Conservation (phyloP, 1,284 basidiomycete genomes). For the Porogramme epimiltina region DNA sequence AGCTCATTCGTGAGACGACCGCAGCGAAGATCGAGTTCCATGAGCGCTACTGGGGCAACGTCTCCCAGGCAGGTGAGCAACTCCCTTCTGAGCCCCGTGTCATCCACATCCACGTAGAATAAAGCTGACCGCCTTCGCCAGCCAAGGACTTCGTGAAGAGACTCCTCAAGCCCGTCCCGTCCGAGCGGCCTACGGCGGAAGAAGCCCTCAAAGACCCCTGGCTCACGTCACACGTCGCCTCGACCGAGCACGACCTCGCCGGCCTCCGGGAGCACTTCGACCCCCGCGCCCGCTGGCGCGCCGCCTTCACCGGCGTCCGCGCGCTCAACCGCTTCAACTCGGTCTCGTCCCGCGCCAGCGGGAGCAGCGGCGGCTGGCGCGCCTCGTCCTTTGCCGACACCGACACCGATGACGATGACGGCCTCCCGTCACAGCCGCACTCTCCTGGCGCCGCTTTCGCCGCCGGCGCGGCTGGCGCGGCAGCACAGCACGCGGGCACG, state of each 20-base stretch:
- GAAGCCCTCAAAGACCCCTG: slow-evolving; percentile 74
- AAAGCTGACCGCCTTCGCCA: slow-evolving; percentile 27
- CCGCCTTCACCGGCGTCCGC: slow-evolving; percentile 65
- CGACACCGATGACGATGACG: slow-evolving; percentile 33
- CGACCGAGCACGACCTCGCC: slow-evolving; percentile 71
- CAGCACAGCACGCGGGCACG: not conserved
- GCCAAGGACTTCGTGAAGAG: slow-evolving; percentile 86
- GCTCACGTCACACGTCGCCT: slow-evolving; percentile 63
- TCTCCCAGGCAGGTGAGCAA: slow-evolving; percentile 76
- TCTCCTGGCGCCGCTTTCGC: no score
- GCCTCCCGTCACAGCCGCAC: slow-evolving; percentile 26
- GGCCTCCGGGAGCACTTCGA: slow-evolving; percentile 82
- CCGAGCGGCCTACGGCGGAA: slow-evolving; percentile 71
- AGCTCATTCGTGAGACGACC: slow-evolving; percentile 82
- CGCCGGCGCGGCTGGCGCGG: not conserved
- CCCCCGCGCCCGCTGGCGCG: slow-evolving; percentile 66
- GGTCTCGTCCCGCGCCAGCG: slow-evolving; percentile 21
- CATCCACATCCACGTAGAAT: not conserved
- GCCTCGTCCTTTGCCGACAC: slow-evolving; percentile 14
- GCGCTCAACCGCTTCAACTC: slow-evolving; percentile 45
- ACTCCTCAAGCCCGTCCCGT: slow-evolving; percentile 77
- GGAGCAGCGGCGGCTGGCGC: slow-evolving; percentile 30
- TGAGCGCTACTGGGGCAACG: slow-evolving; percentile 92
- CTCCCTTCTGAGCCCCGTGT: not conserved
- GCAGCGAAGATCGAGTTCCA: slow-evolving; percentile 88